Evolutionary conservation across 441 rosid species (phyloP).

Genomic region (Euphorbia corollata): DNA sequence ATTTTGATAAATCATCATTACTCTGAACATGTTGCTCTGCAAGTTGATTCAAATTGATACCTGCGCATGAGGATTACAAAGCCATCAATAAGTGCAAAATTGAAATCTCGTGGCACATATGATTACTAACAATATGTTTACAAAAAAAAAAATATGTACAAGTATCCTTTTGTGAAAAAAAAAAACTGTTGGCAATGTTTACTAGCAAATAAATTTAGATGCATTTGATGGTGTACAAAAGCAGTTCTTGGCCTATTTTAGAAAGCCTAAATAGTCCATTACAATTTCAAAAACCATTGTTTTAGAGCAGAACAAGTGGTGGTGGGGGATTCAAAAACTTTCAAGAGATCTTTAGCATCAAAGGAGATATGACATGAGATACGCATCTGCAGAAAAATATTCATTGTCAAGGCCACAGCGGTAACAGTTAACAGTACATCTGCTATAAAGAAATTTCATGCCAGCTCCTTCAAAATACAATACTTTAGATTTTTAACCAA

Average conservation of each 20-base stretch:
- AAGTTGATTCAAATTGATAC: slow-evolving; percentile 36
- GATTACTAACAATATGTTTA: background rate
- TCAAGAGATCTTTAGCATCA: background rate
- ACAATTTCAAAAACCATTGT: background rate
- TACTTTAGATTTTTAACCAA: too few relatives aligned
- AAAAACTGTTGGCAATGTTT: too few relatives aligned
- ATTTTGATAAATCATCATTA: slow-evolving; percentile 32
- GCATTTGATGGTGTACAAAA: background rate
- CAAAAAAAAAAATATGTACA: background rate
- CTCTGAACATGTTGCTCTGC: slow-evolving; percentile 31
- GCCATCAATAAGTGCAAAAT: slow-evolving; percentile 12
- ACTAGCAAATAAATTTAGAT: background rate
- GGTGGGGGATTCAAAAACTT: background rate
- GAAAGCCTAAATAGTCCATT: too few relatives aligned
- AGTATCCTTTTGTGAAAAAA: too few relatives aligned
- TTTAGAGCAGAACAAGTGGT: background rate
- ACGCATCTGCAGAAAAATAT: background rate
- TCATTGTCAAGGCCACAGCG: slow-evolving; percentile 2
- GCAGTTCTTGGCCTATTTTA: background rate
- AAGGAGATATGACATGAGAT: background rate
- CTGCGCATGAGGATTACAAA: slow-evolving; percentile 34
- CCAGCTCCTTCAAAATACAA: too few relatives aligned
- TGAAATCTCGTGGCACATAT: background rate
- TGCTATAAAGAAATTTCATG: background rate
- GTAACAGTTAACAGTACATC: background rate